phyloP scores from a whole-genome alignment of 2,329 filamentous ascomycete genomes.

The Colletotrichum lupini region DNA sequence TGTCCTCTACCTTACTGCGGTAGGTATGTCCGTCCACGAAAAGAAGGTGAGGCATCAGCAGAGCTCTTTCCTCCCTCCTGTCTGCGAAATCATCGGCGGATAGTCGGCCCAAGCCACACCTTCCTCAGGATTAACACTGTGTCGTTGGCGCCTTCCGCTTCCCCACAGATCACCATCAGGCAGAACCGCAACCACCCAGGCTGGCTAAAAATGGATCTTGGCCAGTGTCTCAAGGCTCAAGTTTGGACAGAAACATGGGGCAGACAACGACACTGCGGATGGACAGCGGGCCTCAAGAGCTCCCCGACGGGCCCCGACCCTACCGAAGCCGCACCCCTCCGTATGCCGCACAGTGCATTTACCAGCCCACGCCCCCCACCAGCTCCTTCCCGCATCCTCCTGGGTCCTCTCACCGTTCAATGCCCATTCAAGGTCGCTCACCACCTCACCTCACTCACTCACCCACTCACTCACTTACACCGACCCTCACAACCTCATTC shows the following conservation, averaged over 20 bases:
- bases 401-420: neutral
- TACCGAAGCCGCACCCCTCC: constrained; percentile 7
- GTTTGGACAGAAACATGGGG: neutral
- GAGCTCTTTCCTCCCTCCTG: neutral
- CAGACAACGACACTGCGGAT: neutral
- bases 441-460: neutral
- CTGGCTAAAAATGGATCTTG: neutral
- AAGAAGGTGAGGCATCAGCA: neutral
- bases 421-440: neutral
- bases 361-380: neutral
- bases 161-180: neutral
- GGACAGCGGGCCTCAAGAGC: neutral
- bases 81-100: neutral
- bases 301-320: constrained; percentile 7
- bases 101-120: constrained; percentile 13
- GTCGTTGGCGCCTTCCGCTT: neutral
- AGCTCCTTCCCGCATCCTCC: neutral
- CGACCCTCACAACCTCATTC: neutral
- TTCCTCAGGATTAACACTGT: neutral
- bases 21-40: neutral
- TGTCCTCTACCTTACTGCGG: too few relatives aligned
- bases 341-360: constrained; percentile 20
- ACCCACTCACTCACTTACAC: neutral
- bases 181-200: neutral
- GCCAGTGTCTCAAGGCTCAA: neutral